Evolutionary conservation across 1,139 yeast genomes (phyloP).

Genomic region (Saccharomyces pastorianus): DNA sequence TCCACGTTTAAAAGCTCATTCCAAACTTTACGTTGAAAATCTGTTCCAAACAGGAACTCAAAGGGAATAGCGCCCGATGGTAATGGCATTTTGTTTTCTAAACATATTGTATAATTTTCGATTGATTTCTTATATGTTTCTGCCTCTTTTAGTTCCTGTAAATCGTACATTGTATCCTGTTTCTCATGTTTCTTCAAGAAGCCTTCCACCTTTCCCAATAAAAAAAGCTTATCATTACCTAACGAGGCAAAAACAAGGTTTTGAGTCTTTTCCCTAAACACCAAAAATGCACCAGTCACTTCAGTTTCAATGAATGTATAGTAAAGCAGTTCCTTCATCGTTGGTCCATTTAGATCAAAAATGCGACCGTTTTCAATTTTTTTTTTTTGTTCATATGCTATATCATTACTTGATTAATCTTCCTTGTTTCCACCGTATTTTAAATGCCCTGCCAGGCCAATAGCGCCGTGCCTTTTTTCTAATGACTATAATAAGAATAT

Average conservation of each 20-base stretch:
- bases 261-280: conserved; percentile 8
- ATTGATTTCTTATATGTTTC: conserved; percentile 1
- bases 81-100: not conserved
- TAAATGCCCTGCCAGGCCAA: not conserved
- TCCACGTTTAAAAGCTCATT: conserved; percentile 14
- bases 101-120: conserved; percentile 2
- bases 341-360: not conserved
- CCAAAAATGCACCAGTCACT: conserved; percentile 11
- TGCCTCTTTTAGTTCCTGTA: not conserved
- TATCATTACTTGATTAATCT: not conserved
- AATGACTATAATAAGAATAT: not conserved
- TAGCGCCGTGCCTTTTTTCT: not conserved
- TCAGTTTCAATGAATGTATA: conserved; percentile 11
- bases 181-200: conserved; percentile 11
- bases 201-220: conserved; percentile 10
- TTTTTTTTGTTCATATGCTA: not conserved
- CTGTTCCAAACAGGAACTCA: conserved; percentile 25
- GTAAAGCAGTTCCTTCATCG: conserved; percentile 8
- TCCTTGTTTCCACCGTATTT: not conserved
- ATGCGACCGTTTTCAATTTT: not conserved
- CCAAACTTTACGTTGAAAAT: conserved; percentile 26
- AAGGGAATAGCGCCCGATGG: conserved; percentile 5
- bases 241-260: conserved; percentile 17
- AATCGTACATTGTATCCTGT: conserved; percentile 7
- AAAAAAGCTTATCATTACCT: conserved; percentile 12